A percentile compares a stretch with the other conserved stretches of the same genome.
Conservation (phyloP, 768 basidiomycete genomes). For the Hygrophorus russula region DNA sequence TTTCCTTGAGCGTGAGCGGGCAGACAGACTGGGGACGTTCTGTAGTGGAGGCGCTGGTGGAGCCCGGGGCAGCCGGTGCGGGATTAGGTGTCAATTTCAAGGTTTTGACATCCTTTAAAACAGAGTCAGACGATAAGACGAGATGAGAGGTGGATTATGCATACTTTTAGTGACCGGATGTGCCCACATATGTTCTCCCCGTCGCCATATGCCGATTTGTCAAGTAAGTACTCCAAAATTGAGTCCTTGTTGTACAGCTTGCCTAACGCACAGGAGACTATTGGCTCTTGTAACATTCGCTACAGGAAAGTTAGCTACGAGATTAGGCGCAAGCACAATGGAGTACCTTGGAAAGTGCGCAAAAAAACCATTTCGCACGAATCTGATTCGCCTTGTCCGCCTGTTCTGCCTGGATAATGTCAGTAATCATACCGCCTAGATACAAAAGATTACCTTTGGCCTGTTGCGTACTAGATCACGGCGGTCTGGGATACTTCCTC, state of each 20-base stretch:
- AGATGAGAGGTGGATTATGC: conserved; percentile 13
- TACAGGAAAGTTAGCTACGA: conserved; percentile 16
- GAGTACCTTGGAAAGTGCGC: conserved; percentile 86
- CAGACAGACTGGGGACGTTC: conserved; percentile 73
- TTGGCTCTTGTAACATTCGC: conserved; percentile 78
- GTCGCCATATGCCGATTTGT: conserved; percentile 78
- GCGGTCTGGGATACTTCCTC: conserved; percentile 79
- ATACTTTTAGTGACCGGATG: conserved; percentile 80
- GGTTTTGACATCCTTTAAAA: conserved; percentile 68
- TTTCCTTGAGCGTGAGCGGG: conserved; percentile 86
- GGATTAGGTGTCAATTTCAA: conserved; percentile 75
- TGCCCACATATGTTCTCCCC: conserved; percentile 90
- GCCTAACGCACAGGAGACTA: conserved; percentile 86
- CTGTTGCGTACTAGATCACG: conserved; percentile 67
- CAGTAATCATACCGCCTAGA: neutral
- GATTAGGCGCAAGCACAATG: no score
- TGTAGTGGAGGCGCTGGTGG: conserved; percentile 24
- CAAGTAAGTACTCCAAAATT: conserved; percentile 81
- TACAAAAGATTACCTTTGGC: conserved; percentile 38
- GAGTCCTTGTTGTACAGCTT: conserved; percentile 97
- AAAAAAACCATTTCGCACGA: conserved; percentile 84
- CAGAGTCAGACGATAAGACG: neutral
- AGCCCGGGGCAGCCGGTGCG: conserved; percentile 28
- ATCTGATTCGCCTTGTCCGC: conserved; percentile 88
- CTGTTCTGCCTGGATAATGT: conserved; percentile 49